phyloP scores from a whole-genome alignment of 2,329 filamentous ascomycete species.

The Ramularia collo-cygni region DNA sequence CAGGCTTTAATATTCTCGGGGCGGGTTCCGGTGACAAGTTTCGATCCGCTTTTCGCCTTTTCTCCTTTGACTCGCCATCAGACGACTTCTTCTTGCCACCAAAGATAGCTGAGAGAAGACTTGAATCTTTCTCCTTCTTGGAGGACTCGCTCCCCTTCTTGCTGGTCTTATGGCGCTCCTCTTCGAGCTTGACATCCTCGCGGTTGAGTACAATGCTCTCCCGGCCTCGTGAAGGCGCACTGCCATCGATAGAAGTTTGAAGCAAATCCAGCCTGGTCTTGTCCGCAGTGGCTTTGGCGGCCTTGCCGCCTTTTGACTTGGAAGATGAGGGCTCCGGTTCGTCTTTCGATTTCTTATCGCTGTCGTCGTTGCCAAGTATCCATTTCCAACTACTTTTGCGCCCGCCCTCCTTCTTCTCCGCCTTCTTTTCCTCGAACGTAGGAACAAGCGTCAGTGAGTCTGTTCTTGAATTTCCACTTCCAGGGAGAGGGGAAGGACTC shows the following conservation, averaged over 20 bases:
- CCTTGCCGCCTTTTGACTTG: conserved; percentile 43
- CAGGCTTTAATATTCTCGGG: conserved; percentile 66
- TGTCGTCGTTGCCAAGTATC: conserved; percentile 62
- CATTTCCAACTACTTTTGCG: conserved; percentile 82
- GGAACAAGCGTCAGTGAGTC: conserved; percentile 77
- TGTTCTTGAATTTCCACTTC: conserved; percentile 59
- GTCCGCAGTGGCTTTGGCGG: conserved; percentile 57
- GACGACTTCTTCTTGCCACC: conserved; percentile 64
- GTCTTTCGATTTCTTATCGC: conserved; percentile 57
- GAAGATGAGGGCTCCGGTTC: conserved; percentile 33
- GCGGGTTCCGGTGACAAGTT: conserved; percentile 70
- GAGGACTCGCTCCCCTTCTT: conserved; percentile 64
- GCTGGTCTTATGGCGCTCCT: conserved; percentile 76
- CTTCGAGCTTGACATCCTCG: conserved; percentile 65
- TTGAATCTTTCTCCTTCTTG: conserved; percentile 65
- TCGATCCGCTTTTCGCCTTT: conserved; percentile 54
- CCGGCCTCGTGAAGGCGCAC: conserved; percentile 47
- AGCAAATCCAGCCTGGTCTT: conserved; percentile 78
- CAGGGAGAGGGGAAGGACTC: conserved; percentile 62
- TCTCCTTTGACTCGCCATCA: conserved; percentile 65
- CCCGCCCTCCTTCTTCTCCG: conserved; percentile 56
- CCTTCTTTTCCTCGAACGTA: conserved; percentile 66
- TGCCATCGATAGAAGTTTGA: conserved; percentile 74
- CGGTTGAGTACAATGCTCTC: conserved; percentile 82
- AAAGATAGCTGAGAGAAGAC: conserved; percentile 90